A percentile compares a stretch with the other conserved stretches of the same genome.
phyloP scores from a whole-genome alignment of 768 basidiomycete genomes.

The Trametes villosa region DNA sequence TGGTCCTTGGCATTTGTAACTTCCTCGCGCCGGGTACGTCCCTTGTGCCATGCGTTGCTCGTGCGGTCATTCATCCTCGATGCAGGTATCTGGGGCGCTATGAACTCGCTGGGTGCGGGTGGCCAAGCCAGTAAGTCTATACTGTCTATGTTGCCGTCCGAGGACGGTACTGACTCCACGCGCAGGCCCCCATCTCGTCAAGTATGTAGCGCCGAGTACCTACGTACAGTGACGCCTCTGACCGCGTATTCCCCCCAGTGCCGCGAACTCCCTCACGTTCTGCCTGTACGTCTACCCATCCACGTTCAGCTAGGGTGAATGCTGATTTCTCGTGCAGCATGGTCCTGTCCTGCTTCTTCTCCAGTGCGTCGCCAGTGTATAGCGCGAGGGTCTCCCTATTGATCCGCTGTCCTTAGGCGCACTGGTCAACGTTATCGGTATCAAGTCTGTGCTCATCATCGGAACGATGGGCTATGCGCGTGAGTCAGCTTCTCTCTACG shows the following conservation, averaged over 20 bases:
- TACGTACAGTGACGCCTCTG: no score
- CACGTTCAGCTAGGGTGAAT: no score
- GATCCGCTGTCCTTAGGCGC: not conserved
- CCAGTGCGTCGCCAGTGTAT: not conserved
- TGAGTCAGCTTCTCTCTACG: not conserved
- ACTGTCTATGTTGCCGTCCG: not conserved
- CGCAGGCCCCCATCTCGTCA: constrained; percentile 4
- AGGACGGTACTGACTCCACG: not conserved
- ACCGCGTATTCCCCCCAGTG: not conserved
- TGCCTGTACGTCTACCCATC: not conserved
- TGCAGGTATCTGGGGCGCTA: constrained; percentile 15
- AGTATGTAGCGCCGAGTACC: not conserved
- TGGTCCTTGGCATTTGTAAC: constrained; percentile 13
- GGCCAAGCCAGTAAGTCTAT: constrained; percentile 10
- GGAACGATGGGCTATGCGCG: constrained; percentile 17
- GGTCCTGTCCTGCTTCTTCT: constrained; percentile 15
- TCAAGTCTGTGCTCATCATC: constrained; percentile 16
- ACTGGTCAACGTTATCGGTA: constrained; percentile 13
- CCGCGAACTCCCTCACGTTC: constrained; percentile 12
- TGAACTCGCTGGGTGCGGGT: constrained; percentile 14
- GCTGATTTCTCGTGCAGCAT: not conserved
- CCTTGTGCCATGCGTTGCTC: not conserved
- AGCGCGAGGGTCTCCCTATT: not conserved
- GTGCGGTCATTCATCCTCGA: not conserved
- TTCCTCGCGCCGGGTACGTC: constrained; percentile 16